Base-by-base conservation (phyloP, 75 land plant species). In the Ceratopteris richardii region DNA sequence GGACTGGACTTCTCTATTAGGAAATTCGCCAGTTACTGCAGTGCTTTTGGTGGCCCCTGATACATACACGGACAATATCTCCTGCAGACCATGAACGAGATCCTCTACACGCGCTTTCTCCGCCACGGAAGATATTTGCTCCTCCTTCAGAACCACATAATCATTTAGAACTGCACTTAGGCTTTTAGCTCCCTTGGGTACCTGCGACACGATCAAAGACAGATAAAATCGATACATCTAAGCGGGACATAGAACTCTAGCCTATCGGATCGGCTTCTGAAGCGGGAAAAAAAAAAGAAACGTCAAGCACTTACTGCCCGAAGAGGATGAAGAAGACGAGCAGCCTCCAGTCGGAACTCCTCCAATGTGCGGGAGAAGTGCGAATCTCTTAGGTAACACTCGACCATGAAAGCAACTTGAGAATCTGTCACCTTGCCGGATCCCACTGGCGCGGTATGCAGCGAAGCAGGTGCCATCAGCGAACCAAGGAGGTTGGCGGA, bases 341-440 rank as follows among this genome's bases (percentile, higher is more conserved):
- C 19, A 5, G 62, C 62, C 48, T 60, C 62, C 11, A 48, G 20
- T 2, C 62, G 62, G 22, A 60, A 60, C 48, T 60, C 48, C 1
- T 43, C 46, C 30, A 60, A 48, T 1, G 62, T 41, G 5, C 41
- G 39, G 46, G 48, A 18, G 62, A 40, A 60, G 48, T 25, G 42
- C 7, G 46, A 22, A 22, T 60, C 62, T 17, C 44, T 10, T 47
- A 60, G 62, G 48, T 60, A 60, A 48, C 62, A 60, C 6, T 60
- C 62, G 28, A 60, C 62, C 46, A 60, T 39, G 44, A 60, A 60
- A 19, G 62, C 62, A 22, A 60, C 44, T 17, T 60, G 62, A 6
- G 44, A 19, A 17, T 60, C 62, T 9, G 62, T 60, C 25, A 60
- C 62, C 28, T 43, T 43, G 22, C 62, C 62, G 21, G 44, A 19